These are phyloP conservation scores for Cokeromyces recurvatus DNA, from an alignment of 371 early-diverging fungal genomes.

Conservation along the genomic window DNA sequence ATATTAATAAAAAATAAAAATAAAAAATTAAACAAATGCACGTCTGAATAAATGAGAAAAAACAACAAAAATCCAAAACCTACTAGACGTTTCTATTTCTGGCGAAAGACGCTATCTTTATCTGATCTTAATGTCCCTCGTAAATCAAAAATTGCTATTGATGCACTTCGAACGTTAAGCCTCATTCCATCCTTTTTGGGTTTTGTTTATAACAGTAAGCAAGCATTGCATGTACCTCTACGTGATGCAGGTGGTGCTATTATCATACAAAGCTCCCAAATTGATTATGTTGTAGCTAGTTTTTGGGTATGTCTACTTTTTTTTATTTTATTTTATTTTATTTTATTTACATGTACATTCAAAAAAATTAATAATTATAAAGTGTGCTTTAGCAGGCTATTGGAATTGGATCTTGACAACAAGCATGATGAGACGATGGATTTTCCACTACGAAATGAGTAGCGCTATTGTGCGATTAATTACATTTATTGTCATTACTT, in stretches of 20 bases:
- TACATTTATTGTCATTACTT: constrained; percentile 53
- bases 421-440: constrained; percentile 59
- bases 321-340: background rate
- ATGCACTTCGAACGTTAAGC: constrained; percentile 41
- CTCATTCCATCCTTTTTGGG: constrained; percentile 53
- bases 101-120: constrained; percentile 23
- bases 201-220: constrained; percentile 36
- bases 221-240: constrained; percentile 36
- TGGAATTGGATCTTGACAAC: constrained; percentile 61
- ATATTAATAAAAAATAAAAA: too few relatives aligned
- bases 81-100: constrained; percentile 26
- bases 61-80: too few relatives aligned
- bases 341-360: too few relatives aligned
- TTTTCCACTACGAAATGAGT: constrained; percentile 54
- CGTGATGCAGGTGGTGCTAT: constrained; percentile 52
- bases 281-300: constrained; percentile 55
- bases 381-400: constrained; percentile 55
- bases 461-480: constrained; percentile 55
- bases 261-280: constrained; percentile 44
- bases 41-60: too few relatives aligned
- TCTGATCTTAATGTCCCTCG: constrained; percentile 45
- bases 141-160: constrained; percentile 32
- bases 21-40: too few relatives aligned
- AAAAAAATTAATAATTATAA: background rate
- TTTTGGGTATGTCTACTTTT: constrained; percentile 44